Conservation (phyloP, 345 rosid species). For the Kandelia obovata region DNA sequence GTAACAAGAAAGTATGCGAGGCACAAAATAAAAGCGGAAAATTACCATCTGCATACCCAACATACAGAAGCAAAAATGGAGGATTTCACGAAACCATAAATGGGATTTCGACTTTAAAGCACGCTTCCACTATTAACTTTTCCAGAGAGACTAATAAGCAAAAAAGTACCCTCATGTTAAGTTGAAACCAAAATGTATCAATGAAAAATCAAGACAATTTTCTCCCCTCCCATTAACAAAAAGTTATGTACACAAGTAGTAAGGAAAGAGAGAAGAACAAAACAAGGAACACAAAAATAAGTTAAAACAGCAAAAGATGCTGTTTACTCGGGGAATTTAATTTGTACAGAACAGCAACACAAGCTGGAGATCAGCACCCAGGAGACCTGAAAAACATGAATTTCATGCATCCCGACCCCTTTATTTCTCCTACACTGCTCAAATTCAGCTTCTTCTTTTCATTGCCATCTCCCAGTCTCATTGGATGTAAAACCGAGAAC, state of each 20-base stretch:
- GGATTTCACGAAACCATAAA: not conserved
- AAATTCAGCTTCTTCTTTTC: slow-evolving; percentile 3
- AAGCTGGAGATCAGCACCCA: slow-evolving; percentile 35
- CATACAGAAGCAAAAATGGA: not conserved
- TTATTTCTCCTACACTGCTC: slow-evolving; percentile 17
- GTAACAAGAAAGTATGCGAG: not conserved
- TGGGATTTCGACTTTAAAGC: not conserved
- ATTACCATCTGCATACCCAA: not conserved
- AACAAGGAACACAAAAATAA: slow-evolving; percentile 22
- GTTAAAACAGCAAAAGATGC: slow-evolving; percentile 32
- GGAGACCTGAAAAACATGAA: slow-evolving; percentile 32
- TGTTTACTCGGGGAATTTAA: slow-evolving; percentile 33
- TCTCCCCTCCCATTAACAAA: not conserved
- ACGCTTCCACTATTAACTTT: not conserved
- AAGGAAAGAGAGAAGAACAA: not conserved
- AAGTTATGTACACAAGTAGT: not conserved
- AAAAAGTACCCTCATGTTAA: not conserved
- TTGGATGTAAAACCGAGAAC: slow-evolving; percentile 1
- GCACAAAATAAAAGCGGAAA: not conserved
- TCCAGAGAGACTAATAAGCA: not conserved
- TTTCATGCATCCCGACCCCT: slow-evolving; percentile 21
- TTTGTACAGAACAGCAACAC: slow-evolving; percentile 41
- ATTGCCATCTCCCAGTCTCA: slow-evolving; percentile 7
- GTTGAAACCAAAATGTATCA: not conserved
- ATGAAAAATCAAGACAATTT: not conserved